Evolutionary conservation across 2,329 filamentous ascomycete species (phyloP), one percentile per base, ranked within the genome.

Genomic region (Trichoderma sp.): DNA sequence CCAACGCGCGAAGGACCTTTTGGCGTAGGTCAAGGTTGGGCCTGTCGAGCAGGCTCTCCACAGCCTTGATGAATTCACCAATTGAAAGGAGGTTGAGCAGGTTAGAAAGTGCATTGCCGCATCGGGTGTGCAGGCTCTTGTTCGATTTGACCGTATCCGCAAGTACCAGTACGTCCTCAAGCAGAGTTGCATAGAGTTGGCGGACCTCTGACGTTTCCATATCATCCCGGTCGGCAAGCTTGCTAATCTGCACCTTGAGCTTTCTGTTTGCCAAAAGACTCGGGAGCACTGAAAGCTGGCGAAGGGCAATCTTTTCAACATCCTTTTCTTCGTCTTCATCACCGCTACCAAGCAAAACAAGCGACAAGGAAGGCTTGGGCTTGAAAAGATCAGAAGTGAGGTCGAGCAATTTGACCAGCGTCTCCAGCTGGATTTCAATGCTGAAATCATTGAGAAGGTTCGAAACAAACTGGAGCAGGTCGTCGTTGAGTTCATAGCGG

Each of bases 41-140:
- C 66, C 93, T 91, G 78, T 94, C 90, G 45, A 98, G 90, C 35
- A 99, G 88, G 33, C 91, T 91, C 81, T 97, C 94, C 56, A 97
- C 93, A 11, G 95, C 94, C 82, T 94, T 94, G 83, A 98, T 91
- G 83, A 98, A 97, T 84, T 98, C 95, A 71, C 91, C 89, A 3
- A 96, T 95, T 0, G 95, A 96, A 59, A 98, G 88, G 7, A 98
- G 89, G 77, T 94, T 93, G 68, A 99, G 88, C n/a, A 97, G 87
- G 77, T 93, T 93, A 21, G 93, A 91, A 65, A 98, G 88, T 1
- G 94, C 90, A 75, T 93, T 91, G 53, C 93, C 93, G 80, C 90
- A 92, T 67, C 88, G 87, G 80, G 81, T 85, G 80, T 92, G 89
- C 11, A 93, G 84, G 50, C 83, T 81, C 82, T 90, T 89, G 79